Evolutionary conservation across 1,139 yeast genomes (phyloP), one percentile per base, ranked within the genome.

Genomic region (Blastobotrys illinoisensis): DNA sequence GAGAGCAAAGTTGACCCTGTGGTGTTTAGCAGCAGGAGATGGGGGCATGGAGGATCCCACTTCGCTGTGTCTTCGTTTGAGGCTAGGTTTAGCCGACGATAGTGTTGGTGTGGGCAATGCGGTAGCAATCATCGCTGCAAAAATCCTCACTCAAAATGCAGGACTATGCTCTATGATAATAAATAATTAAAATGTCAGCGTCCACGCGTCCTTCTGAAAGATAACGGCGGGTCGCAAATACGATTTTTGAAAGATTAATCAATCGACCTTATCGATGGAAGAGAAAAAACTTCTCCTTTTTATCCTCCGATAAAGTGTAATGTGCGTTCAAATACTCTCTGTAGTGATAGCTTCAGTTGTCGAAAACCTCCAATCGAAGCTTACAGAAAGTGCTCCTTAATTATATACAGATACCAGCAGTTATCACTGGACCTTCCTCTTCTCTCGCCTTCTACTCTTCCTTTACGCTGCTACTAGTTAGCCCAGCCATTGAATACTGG

Each of bases 1-100:
- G 16, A 32, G 40, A 32, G 16, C 40, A 32, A 32, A 32, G 40
- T 32, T 32, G 6, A 32, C 40, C 11, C 40, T 11, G 40, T 32
- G 40, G 16, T 32, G 40, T 16, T 32, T 32, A 11, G 40, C 40
- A 13, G 40, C 16, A 2, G 40, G 40, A 32, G 40, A 32, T 13
- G 40, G 13, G 40, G 40, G 40, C 40, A 32, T 32, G 40, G 40
- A 32, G 40, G 40, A 32, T n/a, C 16, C 40, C 32, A 44, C 32
- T n/a, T 48, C 51, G n/a, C 49, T 46, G 32, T 53, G 46, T 54
- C 51, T 54, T 19, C 56, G 52, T 44, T 54, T 54, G 48, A 51
- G 19, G 40, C 40, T 32, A 32, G 40, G 13, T 7, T 32, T 32
- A 11, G 40, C 16, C 40, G 40, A n/a, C 16, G 40, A 16, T 32